Base-by-base conservation (phyloP, 768 basidiomycete genomes). In the Kondoa subrosea region DNA sequence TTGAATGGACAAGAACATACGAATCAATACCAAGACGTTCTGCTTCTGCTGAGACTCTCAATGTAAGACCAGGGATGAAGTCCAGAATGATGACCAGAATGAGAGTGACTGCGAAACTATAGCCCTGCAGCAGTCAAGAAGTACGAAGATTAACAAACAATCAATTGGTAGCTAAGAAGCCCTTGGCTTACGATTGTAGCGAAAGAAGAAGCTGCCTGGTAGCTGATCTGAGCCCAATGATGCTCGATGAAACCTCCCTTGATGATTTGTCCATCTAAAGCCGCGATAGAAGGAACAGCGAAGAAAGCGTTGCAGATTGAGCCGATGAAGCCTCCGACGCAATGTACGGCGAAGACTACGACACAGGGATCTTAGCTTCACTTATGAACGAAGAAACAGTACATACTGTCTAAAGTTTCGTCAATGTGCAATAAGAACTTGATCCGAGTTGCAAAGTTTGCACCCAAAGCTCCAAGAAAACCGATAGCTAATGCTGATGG, bases 341-440 rank as follows among this genome's bases (percentile, higher is more conserved):
- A 90, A 78, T 92, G 90, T 74, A 88, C 86, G 26, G 89, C 89
- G 76, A 89, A 91, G 61, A 91, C n/a, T n/a, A n/a, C n/a, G n/a
- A n/a, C n/a, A n/a, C n/a, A n/a, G n/a, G n/a, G n/a, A n/a, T n/a
- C n/a, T n/a, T n/a, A n/a, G n/a, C n/a, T n/a, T n/a, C n/a, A n/a
- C n/a, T n/a, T n/a, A n/a, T n/a, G n/a, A n/a, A n/a, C n/a, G n/a
- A n/a, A n/a, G n/a, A n/a, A n/a, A n/a, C n/a, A n/a, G n/a, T n/a
- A n/a, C n/a, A n/a, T n/a, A n/a, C n/a, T 82, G 81, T 93, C 90
- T 57, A 93, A 84, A 0, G 88, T 84, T 73, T 91, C 90, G 74
- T 91, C 90, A 60, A 1, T 33, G 31, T 17, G 26, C 26, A 57
- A 60, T 56, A 30, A 4, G 17, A 25, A 25, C 84, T 74, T 77